Evolutionary conservation across 2,329 filamentous ascomycete species (phyloP).

Genomic region (Talaromyces pinophilus): DNA sequence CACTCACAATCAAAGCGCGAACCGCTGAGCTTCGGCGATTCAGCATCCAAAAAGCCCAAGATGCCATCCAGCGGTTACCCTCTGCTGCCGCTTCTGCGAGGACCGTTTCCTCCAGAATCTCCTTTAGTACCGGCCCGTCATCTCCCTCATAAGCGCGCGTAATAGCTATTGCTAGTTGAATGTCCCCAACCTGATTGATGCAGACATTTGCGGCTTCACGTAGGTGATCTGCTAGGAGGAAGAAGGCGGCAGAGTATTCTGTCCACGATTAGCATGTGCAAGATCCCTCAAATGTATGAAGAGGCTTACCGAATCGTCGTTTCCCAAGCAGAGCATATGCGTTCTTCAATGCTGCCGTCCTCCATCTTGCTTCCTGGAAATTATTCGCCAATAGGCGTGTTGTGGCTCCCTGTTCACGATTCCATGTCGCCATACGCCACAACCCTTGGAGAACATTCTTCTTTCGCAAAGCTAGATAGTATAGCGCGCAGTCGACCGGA

Average conservation of each 20-base stretch:
- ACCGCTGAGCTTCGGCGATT: slow-evolving; percentile 80
- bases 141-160: slow-evolving; percentile 87
- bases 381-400: slow-evolving; percentile 82
- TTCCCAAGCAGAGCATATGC: slow-evolving; percentile 93
- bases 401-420: slow-evolving; percentile 80
- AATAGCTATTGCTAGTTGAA: slow-evolving; percentile 87
- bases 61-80: slow-evolving; percentile 89
- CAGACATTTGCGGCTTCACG: slow-evolving; percentile 85
- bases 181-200: slow-evolving; percentile 80
- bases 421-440: slow-evolving; percentile 92
- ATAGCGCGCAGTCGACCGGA: slow-evolving; percentile 85
- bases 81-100: slow-evolving; percentile 74
- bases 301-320: slow-evolving; percentile 70
- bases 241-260: slow-evolving; percentile 96
- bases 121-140: slow-evolving; percentile 69
- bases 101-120: slow-evolving; percentile 76
- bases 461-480: slow-evolving; percentile 87
- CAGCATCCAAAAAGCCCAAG: slow-evolving; percentile 94
- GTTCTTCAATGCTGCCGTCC: slow-evolving; percentile 87
- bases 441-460: slow-evolving; percentile 87
- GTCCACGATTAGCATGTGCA: slow-evolving; percentile 15
- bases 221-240: slow-evolving; percentile 82
- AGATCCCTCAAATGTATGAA: not conserved
- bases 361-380: slow-evolving; percentile 84
- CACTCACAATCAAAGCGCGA: slow-evolving; percentile 72